Evolutionary conservation across 257 asterid species (phyloP), one percentile per base, ranked within the genome.

Genomic region (Capsicum pubescens): DNA sequence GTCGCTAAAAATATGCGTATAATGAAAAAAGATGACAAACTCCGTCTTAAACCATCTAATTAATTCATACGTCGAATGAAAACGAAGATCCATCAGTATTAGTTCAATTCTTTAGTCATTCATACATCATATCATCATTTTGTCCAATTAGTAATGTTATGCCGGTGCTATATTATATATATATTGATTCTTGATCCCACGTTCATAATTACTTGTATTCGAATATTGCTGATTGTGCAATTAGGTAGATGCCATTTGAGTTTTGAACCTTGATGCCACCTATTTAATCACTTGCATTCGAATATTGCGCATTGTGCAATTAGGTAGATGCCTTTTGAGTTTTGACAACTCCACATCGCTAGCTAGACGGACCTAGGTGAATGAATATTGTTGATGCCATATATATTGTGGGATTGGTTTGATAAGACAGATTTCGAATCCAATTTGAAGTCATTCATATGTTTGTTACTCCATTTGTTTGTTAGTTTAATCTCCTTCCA

Each of bases 371-470:
- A 35, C 26, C 36, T 68, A 36, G 4, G 54, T 68, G 52, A 68
- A 68, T 68, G 52, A 68, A 68, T 68, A 68, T 68, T 14, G 3
- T 67, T 0, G 17, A 67, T 55, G 7, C 26, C 64, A 57, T 57
- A 57, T 32, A 67, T 35, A 13, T 32, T 3, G 10, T 26, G 21
- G 13, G 6, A 26, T 68, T 7, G 26, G 54, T 68, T 3, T 36
- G 76, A 68, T 39, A 68, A 68, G 76, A 36, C 8, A 36, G 52
- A 7, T 68, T 68, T 68, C 26, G 54, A 68, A 68, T 68, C 77
- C 54, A 68, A 68, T 15, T 68, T 68, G 54, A 36, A 68, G 54
- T 68, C 54, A 68, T 7, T 15, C 19, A 68, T 36, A 68, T 68
- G 54, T 36, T 36, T 68, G 32, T 26, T 26, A 26, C 32, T 26